Percentiles rank a stretch among this genome's conserved stretches.
These are phyloP conservation scores for Sphaerulina musiva DNA, from an alignment of 2,329 filamentous ascomycete species.

Conservation along the genomic window DNA sequence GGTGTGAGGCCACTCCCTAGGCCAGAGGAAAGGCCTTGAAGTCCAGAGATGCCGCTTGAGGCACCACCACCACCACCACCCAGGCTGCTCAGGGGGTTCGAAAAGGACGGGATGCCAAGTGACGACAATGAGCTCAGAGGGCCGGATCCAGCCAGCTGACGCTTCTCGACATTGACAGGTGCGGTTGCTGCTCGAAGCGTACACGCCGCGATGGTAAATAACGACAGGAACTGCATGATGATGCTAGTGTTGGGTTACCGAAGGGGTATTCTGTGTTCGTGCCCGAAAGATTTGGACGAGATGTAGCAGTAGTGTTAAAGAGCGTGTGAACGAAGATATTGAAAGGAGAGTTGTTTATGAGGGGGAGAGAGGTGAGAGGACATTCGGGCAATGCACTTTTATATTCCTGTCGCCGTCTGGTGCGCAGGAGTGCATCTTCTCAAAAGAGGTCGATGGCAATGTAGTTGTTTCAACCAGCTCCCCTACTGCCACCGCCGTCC, in stretches of 20 bases:
- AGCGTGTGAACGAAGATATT: not conserved
- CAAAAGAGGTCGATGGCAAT: not conserved
- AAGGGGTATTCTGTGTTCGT: not conserved
- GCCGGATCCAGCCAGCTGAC: constrained; percentile 1
- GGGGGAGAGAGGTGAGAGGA: not conserved
- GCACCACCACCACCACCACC: not conserved
- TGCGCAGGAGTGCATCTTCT: not conserved
- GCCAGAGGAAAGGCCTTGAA: constrained; percentile 30
- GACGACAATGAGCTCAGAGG: constrained; percentile 2
- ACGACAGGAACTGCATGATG: constrained; percentile 13
- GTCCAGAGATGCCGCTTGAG: constrained; percentile 12
- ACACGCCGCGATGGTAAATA: constrained; percentile 7
- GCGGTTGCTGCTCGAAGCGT: constrained; percentile 13
- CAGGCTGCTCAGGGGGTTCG: not conserved
- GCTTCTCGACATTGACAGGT: constrained; percentile 16
- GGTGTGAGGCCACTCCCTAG: not conserved
- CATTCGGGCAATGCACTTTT: not conserved
- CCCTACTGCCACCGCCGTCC: no score
- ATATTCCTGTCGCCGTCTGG: not conserved
- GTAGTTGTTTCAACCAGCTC: not conserved
- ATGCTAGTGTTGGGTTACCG: not conserved
- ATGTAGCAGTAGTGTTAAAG: no score
- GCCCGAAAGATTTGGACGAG: no score
- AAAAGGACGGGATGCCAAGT: not conserved
- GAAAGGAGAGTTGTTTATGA: not conserved